A percentile compares a stretch with the other conserved stretches of the same genome.
phyloP scores from a whole-genome alignment of 768 basidiomycete species.

The Xanthoconium purpureum region DNA sequence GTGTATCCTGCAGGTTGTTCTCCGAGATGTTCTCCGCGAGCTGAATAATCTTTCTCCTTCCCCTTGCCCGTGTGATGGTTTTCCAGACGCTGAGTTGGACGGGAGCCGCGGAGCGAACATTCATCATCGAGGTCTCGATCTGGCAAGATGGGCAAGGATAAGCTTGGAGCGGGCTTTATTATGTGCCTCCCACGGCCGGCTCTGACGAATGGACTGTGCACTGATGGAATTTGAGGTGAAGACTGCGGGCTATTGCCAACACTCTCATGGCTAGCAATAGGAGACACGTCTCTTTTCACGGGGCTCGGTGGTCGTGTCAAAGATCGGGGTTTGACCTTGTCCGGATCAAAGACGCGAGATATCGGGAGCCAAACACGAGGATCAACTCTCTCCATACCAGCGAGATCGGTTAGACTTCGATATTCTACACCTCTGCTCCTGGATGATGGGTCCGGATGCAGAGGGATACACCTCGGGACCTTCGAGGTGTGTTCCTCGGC shows the following conservation, averaged over 20 bases:
- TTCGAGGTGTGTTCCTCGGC: constrained; percentile 12
- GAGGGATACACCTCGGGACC: constrained; percentile 3
- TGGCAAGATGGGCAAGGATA: constrained; percentile 19
- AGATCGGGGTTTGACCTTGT: constrained; percentile 25
- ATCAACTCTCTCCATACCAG: constrained; percentile 13
- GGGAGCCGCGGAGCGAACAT: background rate
- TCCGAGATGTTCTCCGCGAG: background rate
- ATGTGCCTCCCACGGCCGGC: constrained; percentile 19
- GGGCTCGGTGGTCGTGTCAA: constrained; percentile 25
- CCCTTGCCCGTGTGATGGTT: background rate
- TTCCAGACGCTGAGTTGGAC: background rate
- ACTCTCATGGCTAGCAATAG: background rate
- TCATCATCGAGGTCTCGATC: background rate
- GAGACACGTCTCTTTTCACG: constrained; percentile 1
- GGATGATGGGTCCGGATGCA: constrained; percentile 3
- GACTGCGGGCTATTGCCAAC: background rate
- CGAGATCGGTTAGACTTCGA: constrained; percentile 17
- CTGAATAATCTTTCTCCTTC: background rate
- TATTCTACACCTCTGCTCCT: constrained; percentile 21
- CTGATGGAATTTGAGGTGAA: background rate
- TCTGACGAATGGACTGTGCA: constrained; percentile 19
- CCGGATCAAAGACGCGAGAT: constrained; percentile 25
- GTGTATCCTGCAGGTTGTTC: background rate
- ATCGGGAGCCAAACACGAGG: constrained; percentile 29
- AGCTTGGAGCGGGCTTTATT: constrained; percentile 16